A percentile compares a stretch with the other conserved stretches of the same genome.
phyloP scores from a whole-genome alignment of 2,329 filamentous ascomycete genomes.

The Rasamsonia emersonii region DNA sequence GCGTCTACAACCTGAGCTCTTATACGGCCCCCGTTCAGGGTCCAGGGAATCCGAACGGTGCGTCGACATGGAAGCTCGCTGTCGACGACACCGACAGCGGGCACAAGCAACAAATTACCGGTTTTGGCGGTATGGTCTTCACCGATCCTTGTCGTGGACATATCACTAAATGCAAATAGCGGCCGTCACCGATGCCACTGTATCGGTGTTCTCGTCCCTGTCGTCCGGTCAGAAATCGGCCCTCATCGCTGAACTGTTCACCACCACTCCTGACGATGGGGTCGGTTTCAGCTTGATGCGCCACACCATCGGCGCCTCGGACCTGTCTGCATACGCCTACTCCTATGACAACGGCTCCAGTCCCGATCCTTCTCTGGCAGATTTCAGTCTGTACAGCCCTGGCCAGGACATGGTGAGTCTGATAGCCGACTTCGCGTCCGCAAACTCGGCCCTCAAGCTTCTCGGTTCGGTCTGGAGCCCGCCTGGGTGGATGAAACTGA shows the following conservation, averaged over 20 bases:
- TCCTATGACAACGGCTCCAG: slow-evolving; percentile 2
- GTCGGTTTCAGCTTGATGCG: slow-evolving; percentile 4
- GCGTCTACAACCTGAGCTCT: slow-evolving; percentile 1
- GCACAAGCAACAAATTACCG: slow-evolving; percentile 5
- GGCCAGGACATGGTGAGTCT: slow-evolving; percentile 2
- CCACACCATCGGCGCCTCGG: slow-evolving; percentile 4
- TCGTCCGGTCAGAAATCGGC: slow-evolving; percentile 2
- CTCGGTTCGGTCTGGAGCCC: slow-evolving; percentile 4
- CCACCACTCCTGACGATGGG: not conserved
- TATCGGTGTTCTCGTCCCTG: slow-evolving; percentile 4
- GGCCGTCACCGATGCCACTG: slow-evolving; percentile 6
- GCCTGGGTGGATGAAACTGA: slow-evolving; percentile 5
- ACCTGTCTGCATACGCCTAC: slow-evolving; percentile 2
- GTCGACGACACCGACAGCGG: slow-evolving; percentile 3
- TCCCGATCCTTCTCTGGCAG: slow-evolving; percentile 1
- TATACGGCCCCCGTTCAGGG: slow-evolving; percentile 4
- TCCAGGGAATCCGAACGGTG: not conserved
- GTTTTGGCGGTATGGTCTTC: slow-evolving; percentile 4
- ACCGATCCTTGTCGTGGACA: not conserved
- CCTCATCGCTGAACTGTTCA: slow-evolving; percentile 4
- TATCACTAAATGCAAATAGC: too few species aligned
- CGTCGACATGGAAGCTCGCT: slow-evolving; percentile 3
- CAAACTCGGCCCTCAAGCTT: slow-evolving; percentile 2
- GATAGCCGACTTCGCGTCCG: slow-evolving; percentile 3
- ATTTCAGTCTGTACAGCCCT: not conserved